Conservation (phyloP, 2,329 filamentous ascomycete species). For the Xylariaceae sp. region DNA sequence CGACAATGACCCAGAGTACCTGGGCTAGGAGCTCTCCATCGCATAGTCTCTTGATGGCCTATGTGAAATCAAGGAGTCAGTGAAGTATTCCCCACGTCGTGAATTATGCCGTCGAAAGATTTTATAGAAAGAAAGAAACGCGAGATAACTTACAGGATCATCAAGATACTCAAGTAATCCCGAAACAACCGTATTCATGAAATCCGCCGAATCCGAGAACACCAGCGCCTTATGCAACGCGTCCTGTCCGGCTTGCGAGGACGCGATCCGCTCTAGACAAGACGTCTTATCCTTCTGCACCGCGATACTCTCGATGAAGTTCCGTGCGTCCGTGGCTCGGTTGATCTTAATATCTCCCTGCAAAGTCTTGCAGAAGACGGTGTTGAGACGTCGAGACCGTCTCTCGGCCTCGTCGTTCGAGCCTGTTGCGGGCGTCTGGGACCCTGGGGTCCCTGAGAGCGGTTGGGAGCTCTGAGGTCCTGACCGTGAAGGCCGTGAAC, state of each 20-base stretch:
- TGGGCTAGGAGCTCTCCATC: constrained; percentile 9
- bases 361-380: neutral
- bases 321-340: neutral
- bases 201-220: neutral
- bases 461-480: too few relatives aligned
- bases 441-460: neutral
- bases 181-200: constrained; percentile 7
- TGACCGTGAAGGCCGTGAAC: neutral
- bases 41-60: constrained; percentile 4
- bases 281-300: constrained; percentile 6
- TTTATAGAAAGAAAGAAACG: neutral
- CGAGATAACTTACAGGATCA: constrained; percentile 2
- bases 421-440: neutral
- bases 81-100: neutral
- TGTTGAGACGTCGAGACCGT: constrained; percentile 1
- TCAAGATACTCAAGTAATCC: constrained; percentile 2
- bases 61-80: neutral
- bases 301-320: constrained; percentile 7
- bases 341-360: neutral
- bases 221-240: constrained; percentile 5
- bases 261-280: constrained; percentile 8
- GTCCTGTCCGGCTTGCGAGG: constrained; percentile 4
- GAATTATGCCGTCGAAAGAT: neutral
- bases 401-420: neutral
- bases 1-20: constrained; percentile 6